Percentiles rank a stretch among this genome's conserved stretches.
phyloP scores from a whole-genome alignment of 2,329 filamentous ascomycete species.

The Trichoderma sp. region DNA sequence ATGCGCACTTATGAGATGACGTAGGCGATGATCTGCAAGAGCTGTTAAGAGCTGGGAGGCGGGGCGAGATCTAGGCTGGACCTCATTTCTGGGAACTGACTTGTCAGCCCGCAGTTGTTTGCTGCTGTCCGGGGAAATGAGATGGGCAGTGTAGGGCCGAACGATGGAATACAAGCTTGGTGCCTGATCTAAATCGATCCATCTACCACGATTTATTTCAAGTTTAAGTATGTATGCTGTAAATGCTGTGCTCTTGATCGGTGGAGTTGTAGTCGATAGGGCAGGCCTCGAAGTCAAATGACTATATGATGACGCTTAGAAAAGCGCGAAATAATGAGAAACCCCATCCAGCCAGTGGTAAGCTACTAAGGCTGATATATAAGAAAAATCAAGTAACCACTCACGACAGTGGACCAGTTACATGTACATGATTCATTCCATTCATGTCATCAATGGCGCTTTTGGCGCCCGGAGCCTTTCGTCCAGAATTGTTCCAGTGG shows the following conservation, averaged over 20 bases:
- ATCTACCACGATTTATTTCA: neutral
- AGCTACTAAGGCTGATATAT: neutral
- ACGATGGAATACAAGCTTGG: neutral
- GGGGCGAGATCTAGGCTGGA: conserved; percentile 6
- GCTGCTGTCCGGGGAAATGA: neutral
- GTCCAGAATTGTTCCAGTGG: neutral
- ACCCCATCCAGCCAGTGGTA: neutral
- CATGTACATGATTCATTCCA: neutral
- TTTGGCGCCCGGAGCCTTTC: neutral
- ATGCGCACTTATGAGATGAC: neutral
- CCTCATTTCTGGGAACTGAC: conserved; percentile 17
- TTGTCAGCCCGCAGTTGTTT: conserved; percentile 1
- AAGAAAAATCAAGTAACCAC: neutral
- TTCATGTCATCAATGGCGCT: neutral
- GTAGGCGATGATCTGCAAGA: neutral
- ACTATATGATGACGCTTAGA: neutral
- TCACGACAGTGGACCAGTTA: neutral
- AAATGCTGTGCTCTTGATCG: neutral
- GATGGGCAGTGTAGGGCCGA: neutral
- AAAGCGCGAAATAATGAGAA: neutral
- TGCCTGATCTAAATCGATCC: neutral
- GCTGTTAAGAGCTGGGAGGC: neutral
- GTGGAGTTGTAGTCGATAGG: neutral
- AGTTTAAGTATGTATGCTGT: neutral
- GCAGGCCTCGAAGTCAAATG: neutral